Evolutionary conservation across 495 filamentous ascomycete genomes (phyloP).

Genomic region (Lasiosphaeria ovina): DNA sequence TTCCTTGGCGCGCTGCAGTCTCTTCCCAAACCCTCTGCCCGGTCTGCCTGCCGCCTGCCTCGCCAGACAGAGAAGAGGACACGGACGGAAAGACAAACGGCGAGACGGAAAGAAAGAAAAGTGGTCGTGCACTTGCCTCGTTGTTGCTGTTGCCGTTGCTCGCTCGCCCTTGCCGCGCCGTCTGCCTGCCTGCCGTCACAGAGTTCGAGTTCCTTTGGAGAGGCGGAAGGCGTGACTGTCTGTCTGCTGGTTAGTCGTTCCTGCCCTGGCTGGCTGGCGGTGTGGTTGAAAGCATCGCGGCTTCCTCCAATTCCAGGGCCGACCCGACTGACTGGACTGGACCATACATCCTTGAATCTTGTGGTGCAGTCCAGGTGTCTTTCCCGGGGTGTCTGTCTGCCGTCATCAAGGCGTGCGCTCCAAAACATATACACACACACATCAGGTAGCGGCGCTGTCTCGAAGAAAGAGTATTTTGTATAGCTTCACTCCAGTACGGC

Average conservation of each 20-base stretch:
- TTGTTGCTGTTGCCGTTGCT: slow-evolving; percentile 2
- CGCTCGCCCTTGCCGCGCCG: not conserved
- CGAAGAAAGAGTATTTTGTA: not conserved
- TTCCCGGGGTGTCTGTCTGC: not conserved
- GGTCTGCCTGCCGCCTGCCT: not conserved
- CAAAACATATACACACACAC: not conserved
- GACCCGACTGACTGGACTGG: not conserved
- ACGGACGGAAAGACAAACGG: not conserved
- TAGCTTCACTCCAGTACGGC: not conserved
- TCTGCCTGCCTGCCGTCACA: not conserved
- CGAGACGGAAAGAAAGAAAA: too few relatives aligned
- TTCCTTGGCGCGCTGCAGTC: slow-evolving; percentile 1
- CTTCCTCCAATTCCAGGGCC: not conserved
- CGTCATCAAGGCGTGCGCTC: not conserved
- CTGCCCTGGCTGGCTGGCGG: not conserved
- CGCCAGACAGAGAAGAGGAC: not conserved
- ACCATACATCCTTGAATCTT: not conserved
- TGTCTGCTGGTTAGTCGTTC: not conserved
- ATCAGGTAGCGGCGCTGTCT: not conserved
- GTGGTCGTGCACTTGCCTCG: not conserved
- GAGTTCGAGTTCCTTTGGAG: not conserved
- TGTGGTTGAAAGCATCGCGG: not conserved
- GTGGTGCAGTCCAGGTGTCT: not conserved
- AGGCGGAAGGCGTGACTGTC: too few relatives aligned
- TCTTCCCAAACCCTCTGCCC: not conserved